Base-by-base conservation (phyloP, 2,329 filamentous ascomycete species). In the Cercospora beticola region DNA sequence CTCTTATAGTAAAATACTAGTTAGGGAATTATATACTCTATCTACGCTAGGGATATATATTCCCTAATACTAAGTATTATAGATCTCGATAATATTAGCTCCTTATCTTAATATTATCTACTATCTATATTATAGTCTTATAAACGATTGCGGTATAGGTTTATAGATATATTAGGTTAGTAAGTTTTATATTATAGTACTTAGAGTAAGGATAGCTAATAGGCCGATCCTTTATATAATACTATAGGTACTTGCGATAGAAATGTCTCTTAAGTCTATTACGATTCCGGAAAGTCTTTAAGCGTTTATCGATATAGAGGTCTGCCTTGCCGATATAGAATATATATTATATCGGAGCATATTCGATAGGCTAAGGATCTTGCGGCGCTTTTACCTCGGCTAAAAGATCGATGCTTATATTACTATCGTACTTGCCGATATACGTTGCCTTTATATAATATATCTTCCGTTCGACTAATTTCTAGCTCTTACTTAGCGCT, bases 241-340 rank as follows among this genome's bases (percentile, higher is more conserved):
- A 33, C 56, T 30, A 56, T 36, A 66, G 26, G 36, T 66, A 56
- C 64, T 66, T 66, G 2, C 64, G 64, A 30, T 61, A 16, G 28
- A 61, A 66, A 59, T 66, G 64, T 59, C 64, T 54, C 36, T 61
- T 61, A 3, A 61, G 54, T 26, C 64, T 56, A 26, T 66, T 40
- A 16, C 64, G 64, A 36, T 66, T 66, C 36, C 64, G 56, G 64
- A 66, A 61, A 5, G 33, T 28, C 18, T 66, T 66, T 9, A n/a
- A 2, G 23, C 64, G 56, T 54, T 61, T 14, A 8, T 33, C 10
- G 16, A 60, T 9, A 30, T 54, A 23, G 18, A 66, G 33, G 23
- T 66, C 64, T 36, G 33, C 54, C 14, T 66, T 57, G 36, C 64
- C 64, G 33, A 66, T 61, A 52, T 36, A 61, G 14, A 66, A 66